Evolutionary conservation across 768 basidiomycete genomes (phyloP), one percentile per base, ranked within the genome.

Genomic region (Gautieria morchelliformis): DNA sequence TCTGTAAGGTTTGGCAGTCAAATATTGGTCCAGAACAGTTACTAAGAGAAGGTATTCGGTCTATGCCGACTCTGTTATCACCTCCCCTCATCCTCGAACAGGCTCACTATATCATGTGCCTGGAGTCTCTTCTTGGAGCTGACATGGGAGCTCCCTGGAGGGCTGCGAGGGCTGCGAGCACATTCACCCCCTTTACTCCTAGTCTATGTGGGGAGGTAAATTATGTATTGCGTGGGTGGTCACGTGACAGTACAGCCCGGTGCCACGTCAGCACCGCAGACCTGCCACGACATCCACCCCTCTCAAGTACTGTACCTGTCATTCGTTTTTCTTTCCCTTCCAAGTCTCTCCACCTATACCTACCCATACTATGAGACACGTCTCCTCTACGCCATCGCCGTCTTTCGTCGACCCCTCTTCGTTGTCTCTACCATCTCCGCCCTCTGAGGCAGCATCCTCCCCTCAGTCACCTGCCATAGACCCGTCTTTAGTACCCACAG

Each of bases 361-460:
- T 27, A 49, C 24, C 48, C 15, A 33, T 33, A 33, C 22, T 49
- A 52, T 52, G 51, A 52, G 51, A 19, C 37, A 10, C 37, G 10
- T 32, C n/a, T 40, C 30, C 5, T 48, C 56, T 40, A 22, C 56
- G 3, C 33, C 47, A 1, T 15, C 56, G 7, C 33, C 68, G 15
- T 58, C 63, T 53, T 73, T 69, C 39, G 71, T 74, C 60, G 67
- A 74, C 63, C 73, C 74, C 11, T 66, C 72, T 11, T 66, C 68
- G 46, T 69, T 74, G 45, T 75, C 72, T 41, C 66, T 74, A 40
- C 72, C 72, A 3, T 71, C 71, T 22, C 63, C 69, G 66, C 65
- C 53, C 56, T 66, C 61, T 65, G 66, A 52, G 68, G 58, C 63
- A 5, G 9, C 35, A 10, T 70, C 70, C 8, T 68, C 73, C 6